These are phyloP conservation scores for Sclerotinia spermophila DNA, from an alignment of 2,329 filamentous ascomycete species.

Conservation along the genomic window DNA sequence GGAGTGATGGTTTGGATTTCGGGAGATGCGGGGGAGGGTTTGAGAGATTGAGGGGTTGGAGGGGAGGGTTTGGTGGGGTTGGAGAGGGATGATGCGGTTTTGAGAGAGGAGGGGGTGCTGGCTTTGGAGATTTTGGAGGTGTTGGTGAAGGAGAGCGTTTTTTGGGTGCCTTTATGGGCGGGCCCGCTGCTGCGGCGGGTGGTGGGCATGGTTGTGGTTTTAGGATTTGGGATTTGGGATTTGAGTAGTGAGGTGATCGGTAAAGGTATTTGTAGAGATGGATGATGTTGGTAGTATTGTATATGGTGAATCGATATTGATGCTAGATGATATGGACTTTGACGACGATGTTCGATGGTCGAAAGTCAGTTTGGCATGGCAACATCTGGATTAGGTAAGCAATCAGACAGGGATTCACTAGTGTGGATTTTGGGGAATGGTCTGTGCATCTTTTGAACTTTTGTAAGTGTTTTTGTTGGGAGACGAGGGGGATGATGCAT, in stretches of 20 bases:
- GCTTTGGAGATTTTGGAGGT: conserved; percentile 55
- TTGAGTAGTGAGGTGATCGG: not conserved
- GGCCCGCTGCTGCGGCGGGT: conserved; percentile 41
- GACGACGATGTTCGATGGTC: not conserved
- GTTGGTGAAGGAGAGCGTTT: conserved; percentile 62
- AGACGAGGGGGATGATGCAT: not conserved
- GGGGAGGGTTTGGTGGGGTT: not conserved
- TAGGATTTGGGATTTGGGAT: conserved; percentile 12
- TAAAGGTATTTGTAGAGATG: too few relatives aligned
- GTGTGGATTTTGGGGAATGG: not conserved
- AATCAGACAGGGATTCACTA: not conserved
- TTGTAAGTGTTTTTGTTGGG: not conserved
- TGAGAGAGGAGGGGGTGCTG: conserved; percentile 37
- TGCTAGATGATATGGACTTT: not conserved
- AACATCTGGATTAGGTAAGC: conserved; percentile 7
- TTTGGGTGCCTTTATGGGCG: conserved; percentile 42
- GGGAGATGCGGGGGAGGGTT: conserved; percentile 20
- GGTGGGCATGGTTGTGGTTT: conserved; percentile 15
- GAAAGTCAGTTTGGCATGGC: conserved; percentile 2
- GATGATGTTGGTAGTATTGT: not conserved
- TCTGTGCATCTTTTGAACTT: not conserved
- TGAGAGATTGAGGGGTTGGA: too few relatives aligned
- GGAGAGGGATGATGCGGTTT: not conserved
- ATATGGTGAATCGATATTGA: not conserved
- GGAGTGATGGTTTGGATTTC: not conserved